Percentiles rank a stretch among this genome's conserved stretches.
These are phyloP conservation scores for Mycena belliarum DNA, from an alignment of 768 basidiomycete species.

Conservation along the genomic window DNA sequence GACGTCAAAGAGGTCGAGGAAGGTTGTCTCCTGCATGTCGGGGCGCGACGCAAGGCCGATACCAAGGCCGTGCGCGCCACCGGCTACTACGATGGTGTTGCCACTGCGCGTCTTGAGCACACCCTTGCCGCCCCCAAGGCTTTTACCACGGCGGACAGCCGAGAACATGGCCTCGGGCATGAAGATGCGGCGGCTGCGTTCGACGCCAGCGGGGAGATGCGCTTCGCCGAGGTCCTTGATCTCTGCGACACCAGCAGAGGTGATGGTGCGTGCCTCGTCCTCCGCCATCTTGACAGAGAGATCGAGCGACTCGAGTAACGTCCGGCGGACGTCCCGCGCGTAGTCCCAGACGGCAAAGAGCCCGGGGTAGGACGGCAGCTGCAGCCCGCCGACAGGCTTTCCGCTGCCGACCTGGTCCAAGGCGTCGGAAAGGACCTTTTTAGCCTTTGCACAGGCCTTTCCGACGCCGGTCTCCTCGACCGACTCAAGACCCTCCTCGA, in stretches of 20 bases:
- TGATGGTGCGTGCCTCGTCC: slow-evolving; percentile 74
- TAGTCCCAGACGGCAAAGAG: slow-evolving; percentile 85
- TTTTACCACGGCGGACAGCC: slow-evolving; percentile 43
- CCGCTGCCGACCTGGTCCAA: slow-evolving; percentile 79
- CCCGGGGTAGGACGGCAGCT: slow-evolving; percentile 82
- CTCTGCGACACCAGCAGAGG: slow-evolving; percentile 63
- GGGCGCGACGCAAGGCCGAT: slow-evolving; percentile 77
- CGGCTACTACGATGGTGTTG: slow-evolving; percentile 64
- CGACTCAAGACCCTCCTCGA: slow-evolving; percentile 78
- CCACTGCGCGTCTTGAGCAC: slow-evolving; percentile 35
- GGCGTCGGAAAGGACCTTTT: slow-evolving; percentile 60
- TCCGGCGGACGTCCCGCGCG: slow-evolving; percentile 72
- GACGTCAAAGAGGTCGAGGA: slow-evolving; percentile 86
- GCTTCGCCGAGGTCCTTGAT: slow-evolving; percentile 71
- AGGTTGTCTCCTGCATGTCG: slow-evolving; percentile 77
- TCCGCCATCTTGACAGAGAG: slow-evolving; percentile 78
- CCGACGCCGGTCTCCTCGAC: slow-evolving; percentile 76
- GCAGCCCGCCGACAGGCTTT: slow-evolving; percentile 61
- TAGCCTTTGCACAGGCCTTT: slow-evolving; percentile 54
- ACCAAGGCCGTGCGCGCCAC: slow-evolving; percentile 78
- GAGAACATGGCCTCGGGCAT: slow-evolving; percentile 98
- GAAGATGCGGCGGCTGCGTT: slow-evolving; percentile 82
- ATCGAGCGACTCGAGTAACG: slow-evolving; percentile 81
- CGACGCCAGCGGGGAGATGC: slow-evolving; percentile 80
- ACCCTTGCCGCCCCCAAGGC: slow-evolving; percentile 40